Conservation (phyloP, 192 early-diverging fungal genomes). For the Coemansia sp. region DNA sequence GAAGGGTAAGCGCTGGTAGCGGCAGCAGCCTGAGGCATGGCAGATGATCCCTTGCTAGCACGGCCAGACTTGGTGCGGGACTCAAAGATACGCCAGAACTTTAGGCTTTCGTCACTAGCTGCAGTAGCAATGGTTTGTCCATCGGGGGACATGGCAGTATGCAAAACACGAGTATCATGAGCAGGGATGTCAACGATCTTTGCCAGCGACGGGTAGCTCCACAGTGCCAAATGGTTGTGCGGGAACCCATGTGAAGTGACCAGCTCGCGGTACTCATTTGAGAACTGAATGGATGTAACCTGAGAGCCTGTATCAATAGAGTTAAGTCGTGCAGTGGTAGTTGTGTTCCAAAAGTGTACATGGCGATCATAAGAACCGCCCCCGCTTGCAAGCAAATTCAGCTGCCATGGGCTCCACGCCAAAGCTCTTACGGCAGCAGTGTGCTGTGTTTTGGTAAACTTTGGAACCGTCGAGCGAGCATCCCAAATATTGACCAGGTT, state of each 20-base stretch:
- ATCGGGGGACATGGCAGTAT: constrained; percentile 87
- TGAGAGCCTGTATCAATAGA: constrained; percentile 81
- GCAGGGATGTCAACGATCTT: constrained; percentile 78
- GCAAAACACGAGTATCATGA: constrained; percentile 84
- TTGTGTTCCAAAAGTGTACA: constrained; percentile 91
- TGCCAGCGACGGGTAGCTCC: constrained; percentile 73
- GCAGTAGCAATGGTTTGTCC: constrained; percentile 89
- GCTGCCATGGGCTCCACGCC: constrained; percentile 94
- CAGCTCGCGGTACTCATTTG: constrained; percentile 77
- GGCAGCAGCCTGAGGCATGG: not conserved
- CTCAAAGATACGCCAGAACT: constrained; percentile 94
- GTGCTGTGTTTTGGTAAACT: constrained; percentile 71
- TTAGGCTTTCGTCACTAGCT: constrained; percentile 89
- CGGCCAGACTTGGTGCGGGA: constrained; percentile 36
- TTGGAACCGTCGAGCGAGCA: constrained; percentile 61
- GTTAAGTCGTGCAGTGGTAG: constrained; percentile 59
- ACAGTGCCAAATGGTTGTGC: constrained; percentile 80
- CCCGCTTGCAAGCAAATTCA: constrained; percentile 79
- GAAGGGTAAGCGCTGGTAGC: constrained; percentile 11
- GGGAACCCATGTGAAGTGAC: constrained; percentile 91
- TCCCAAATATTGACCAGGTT: constrained; percentile 92
- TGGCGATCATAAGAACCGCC: constrained; percentile 87
- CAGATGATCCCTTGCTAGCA: constrained; percentile 12
- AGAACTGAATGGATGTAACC: constrained; percentile 92
- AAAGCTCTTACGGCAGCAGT: constrained; percentile 89